phyloP scores from a whole-genome alignment of 306 rosid species.

The Canavalia gladiata region DNA sequence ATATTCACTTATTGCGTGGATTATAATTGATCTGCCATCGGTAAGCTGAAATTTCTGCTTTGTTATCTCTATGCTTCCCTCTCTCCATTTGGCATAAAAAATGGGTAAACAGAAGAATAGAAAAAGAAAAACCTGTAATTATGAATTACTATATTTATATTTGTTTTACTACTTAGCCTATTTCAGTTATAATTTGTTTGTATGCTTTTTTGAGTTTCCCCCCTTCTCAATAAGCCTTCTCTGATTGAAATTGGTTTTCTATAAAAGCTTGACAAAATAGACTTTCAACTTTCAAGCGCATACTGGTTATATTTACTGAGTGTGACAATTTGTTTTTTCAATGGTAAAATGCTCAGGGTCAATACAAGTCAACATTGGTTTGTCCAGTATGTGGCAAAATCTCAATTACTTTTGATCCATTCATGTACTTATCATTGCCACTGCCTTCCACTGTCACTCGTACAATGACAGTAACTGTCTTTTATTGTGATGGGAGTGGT shows the following conservation, averaged over 20 bases:
- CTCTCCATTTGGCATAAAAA: background rate
- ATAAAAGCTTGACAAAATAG: slow-evolving; percentile 38
- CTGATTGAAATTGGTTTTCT: slow-evolving; percentile 28
- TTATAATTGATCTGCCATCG: slow-evolving; percentile 29
- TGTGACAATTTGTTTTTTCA: slow-evolving; percentile 26
- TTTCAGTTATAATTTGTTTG: background rate
- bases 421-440: slow-evolving; percentile 97
- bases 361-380: slow-evolving; percentile 96
- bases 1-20: slow-evolving; percentile 17
- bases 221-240: slow-evolving; percentile 17
- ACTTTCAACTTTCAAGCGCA: slow-evolving; percentile 41
- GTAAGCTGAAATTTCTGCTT: slow-evolving; percentile 10
- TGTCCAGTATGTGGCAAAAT: slow-evolving; percentile 92
- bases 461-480: slow-evolving; percentile 80
- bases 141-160: slow-evolving; percentile 15
- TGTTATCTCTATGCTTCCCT: background rate
- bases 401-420: slow-evolving; percentile 97
- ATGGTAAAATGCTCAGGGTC: slow-evolving; percentile 77
- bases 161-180: background rate
- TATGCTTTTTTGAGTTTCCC: slow-evolving; percentile 26
- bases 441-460: slow-evolving; percentile 92
- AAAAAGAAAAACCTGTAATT: background rate
- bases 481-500: slow-evolving; percentile 84
- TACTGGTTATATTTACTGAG: slow-evolving; percentile 23
- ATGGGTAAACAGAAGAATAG: background rate